Evolutionary conservation across 2,329 filamentous ascomycete genomes (phyloP), one percentile per base, ranked within the genome.

Genomic region (Fusarium luffae): DNA sequence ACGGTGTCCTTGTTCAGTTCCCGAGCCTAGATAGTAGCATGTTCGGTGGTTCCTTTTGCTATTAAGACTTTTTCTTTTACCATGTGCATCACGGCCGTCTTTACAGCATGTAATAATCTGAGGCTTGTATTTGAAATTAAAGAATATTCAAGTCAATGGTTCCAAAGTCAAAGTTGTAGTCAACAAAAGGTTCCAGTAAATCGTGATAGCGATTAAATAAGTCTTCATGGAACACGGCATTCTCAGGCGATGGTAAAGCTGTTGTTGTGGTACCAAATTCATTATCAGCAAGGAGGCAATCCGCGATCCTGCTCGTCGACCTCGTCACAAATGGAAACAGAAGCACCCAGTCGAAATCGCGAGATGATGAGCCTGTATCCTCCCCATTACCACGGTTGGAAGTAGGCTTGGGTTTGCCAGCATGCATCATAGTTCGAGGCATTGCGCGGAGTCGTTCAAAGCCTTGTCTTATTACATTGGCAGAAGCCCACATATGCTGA

Each of bases 401-500:
- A 2, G 25, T 44, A 16, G 28, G 23, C 28, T 30, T 66, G 23
- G 32, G 44, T 28, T 47, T 58, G 3, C 51, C 61, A 16, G 57
- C 42, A 18, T 63, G 69, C 49, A 64, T 61, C 68, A 65, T 70
- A 0, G 19, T 52, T 4, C 52, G n/a, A 30, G 51, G 70, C 3
- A 68, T 16, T 1, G 60, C 59, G 4, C 70, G 58, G 2, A 73
- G 41, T 8, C 70, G 66, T 41, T 73, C 68, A 7, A 73, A 73
- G 2, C 70, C 70, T 57, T 73, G 70, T 3, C 56, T 30, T 2
- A 73, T 73, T 1, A 73, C 59, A 16, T 73, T 73, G 1, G 68
- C 70, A 14, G 70, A 73, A 44, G 70, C 70, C 70, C 70, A 73
- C 70, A 73, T 73, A 11, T 73, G 42, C 13, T 73, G 68, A 2